These are phyloP conservation scores for Emmonsia crescens DNA, from an alignment of 2,329 filamentous ascomycete genomes.

Conservation along the genomic window DNA sequence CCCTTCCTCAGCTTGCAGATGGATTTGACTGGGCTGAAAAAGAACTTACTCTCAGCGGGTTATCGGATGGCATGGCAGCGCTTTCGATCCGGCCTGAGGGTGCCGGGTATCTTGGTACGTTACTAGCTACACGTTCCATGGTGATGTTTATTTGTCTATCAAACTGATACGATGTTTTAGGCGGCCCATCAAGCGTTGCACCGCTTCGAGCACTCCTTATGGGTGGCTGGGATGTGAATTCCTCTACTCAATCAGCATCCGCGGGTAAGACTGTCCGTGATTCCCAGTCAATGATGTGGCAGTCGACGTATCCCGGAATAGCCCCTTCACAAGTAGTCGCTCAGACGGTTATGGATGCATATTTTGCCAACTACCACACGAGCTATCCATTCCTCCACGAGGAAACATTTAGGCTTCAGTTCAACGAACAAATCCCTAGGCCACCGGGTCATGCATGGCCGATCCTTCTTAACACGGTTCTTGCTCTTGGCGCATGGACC, in stretches of 20 bases:
- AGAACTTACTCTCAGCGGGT: conserved; percentile 27
- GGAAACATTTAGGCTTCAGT: conserved; percentile 38
- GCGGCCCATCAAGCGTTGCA: conserved; percentile 31
- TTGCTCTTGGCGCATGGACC: conserved; percentile 37
- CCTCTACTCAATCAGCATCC: not conserved
- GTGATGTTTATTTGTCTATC: not conserved
- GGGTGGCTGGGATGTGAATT: conserved; percentile 2
- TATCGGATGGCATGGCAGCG: conserved; percentile 30
- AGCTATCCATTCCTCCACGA: conserved; percentile 41
- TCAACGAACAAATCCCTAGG: conserved; percentile 33
- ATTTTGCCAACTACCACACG: conserved; percentile 38
- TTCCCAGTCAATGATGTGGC: conserved; percentile 22
- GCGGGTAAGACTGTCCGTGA: conserved; percentile 12
- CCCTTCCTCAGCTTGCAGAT: conserved; percentile 2
- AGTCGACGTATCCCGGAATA: conserved; percentile 17
- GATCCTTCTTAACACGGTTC: conserved; percentile 36
- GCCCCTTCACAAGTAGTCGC: conserved; percentile 30
- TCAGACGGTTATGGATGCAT: conserved; percentile 35
- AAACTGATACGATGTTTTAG: conserved; percentile 10
- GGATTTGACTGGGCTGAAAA: conserved; percentile 30
- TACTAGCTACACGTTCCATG: not conserved
- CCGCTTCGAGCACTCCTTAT: conserved; percentile 24
- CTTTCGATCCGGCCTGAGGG: conserved; percentile 27
- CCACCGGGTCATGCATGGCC: conserved; percentile 36
- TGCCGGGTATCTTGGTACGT: conserved; percentile 29